phyloP scores from a whole-genome alignment of 2,329 filamentous ascomycete genomes.

The Aplosporella prunicola region DNA sequence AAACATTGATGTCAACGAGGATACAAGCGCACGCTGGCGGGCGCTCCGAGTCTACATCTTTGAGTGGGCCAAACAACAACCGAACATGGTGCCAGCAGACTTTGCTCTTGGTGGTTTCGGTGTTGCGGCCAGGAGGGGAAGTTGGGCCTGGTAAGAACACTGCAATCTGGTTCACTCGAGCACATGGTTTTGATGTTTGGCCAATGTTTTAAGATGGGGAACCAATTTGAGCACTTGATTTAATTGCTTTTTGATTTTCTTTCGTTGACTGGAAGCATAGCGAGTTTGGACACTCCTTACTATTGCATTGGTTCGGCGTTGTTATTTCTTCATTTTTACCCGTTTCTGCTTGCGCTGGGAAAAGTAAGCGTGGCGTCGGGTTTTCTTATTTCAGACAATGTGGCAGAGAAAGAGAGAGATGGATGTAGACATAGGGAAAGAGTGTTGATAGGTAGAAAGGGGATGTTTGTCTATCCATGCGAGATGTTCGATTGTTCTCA shows the following conservation, averaged over 20 bases:
- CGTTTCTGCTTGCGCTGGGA: slow-evolving; percentile 1
- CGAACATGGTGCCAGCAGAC: slow-evolving; percentile 46
- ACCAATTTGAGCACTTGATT: not conserved
- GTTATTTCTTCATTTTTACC: not conserved
- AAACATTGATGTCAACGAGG: slow-evolving; percentile 37
- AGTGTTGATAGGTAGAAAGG: too few species aligned
- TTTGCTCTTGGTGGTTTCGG: slow-evolving; percentile 28
- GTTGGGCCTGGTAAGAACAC: slow-evolving; percentile 32
- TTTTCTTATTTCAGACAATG: too few species aligned
- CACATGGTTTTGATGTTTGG: not conserved
- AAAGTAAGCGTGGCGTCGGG: slow-evolving; percentile 10
- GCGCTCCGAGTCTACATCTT: slow-evolving; percentile 74
- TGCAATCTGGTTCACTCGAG: not conserved
- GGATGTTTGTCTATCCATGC: too few species aligned
- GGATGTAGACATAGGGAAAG: too few species aligned
- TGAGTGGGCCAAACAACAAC: slow-evolving; percentile 86
- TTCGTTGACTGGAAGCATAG: not conserved
- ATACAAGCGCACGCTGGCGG: slow-evolving; percentile 65
- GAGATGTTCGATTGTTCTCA: too few species aligned
- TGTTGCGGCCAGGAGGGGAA: slow-evolving; percentile 37
- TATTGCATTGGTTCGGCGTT: slow-evolving; percentile 9
- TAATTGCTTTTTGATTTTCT: slow-evolving; percentile 1
- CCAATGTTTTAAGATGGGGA: not conserved
- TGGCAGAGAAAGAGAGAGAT: too few species aligned
- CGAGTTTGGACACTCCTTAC: not conserved